phyloP scores from a whole-genome alignment of 805 yeast genomes.

The Metschnikowia lunata region DNA sequence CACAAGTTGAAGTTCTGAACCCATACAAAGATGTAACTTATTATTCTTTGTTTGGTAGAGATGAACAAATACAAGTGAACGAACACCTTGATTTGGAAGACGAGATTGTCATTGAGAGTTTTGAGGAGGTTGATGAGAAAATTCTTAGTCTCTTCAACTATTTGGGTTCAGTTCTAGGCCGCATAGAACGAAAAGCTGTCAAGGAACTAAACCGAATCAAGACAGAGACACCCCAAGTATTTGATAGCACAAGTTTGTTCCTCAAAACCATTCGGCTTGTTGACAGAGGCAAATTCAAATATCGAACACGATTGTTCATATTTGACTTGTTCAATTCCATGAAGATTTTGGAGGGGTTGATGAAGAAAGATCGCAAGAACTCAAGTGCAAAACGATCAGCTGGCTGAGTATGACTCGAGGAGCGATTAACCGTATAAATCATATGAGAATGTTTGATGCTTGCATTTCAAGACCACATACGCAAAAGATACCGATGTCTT shows the following conservation, averaged over 20 bases:
- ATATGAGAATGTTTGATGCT: neutral
- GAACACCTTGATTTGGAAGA: constrained; percentile 13
- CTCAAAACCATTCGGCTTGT: constrained; percentile 44
- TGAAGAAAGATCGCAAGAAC: constrained; percentile 41
- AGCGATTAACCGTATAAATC: neutral
- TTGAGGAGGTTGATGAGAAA: constrained; percentile 19
- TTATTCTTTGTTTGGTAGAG: constrained; percentile 11
- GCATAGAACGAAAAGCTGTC: constrained; percentile 51
- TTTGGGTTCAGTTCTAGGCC: constrained; percentile 39
- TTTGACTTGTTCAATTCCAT: constrained; percentile 54
- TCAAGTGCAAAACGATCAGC: constrained; percentile 6
- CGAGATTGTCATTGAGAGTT: constrained; percentile 12
- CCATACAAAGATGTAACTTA: constrained; percentile 15
- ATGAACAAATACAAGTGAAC: constrained; percentile 7
- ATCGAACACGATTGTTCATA: constrained; percentile 58
- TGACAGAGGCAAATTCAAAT: constrained; percentile 59
- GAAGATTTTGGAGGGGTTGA: constrained; percentile 47
- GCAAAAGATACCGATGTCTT: neutral
- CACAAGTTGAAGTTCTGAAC: constrained; percentile 11
- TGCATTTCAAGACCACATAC: too few species aligned
- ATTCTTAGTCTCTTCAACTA: constrained; percentile 42
- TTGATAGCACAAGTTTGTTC: constrained; percentile 55
- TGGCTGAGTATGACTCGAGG: neutral
- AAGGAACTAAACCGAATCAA: constrained; percentile 55
- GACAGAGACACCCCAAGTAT: constrained; percentile 44